Base-by-base conservation (phyloP, 2,329 filamentous ascomycete genomes). In the Trichoderma citrinoviride region DNA sequence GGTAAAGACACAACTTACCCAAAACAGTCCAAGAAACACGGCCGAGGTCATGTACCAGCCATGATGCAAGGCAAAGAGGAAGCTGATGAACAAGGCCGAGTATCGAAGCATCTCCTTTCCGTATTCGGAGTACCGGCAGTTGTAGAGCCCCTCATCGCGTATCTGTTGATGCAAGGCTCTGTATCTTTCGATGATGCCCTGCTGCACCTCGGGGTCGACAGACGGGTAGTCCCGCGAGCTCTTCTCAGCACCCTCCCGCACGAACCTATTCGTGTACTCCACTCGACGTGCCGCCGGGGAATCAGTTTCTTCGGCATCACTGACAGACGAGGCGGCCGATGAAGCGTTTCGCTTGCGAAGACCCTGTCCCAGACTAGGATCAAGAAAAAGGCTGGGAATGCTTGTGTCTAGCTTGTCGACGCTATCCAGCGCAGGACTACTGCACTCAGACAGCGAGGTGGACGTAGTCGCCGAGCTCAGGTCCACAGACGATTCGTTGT, bases 121-220 rank as follows among this genome's bases (percentile, higher is more conserved):
- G 72, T 98, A 98, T 3, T 90, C 87, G 41, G 78, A 82, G 76
- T 96, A 97, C 71, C 92, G 90, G 82, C 93, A 97, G 57, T 92
- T 74, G 76, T 92, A 98, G 1, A 98, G 83, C 0, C 90, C 90
- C 72, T 90, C 90, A 15, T 84, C 87, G 70, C 84, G 82, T 68
- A 99, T 87, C 25, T 86, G 85, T 69, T 90, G 78, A 71, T 93
- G 83, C 27, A 98, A 81, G 10, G 85, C 80, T n/a, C 92, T 89
- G 75, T 98, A 99, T 74, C 93, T 96, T 50, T 80, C 78, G 44
- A 92, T 84, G 66, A 99, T 92, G 55, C 82, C 81, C 64, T 87
- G 86, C 74, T 99, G 95, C 0, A 88, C 94, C 7, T 79, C 79
- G 3, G 80, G 74, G 72, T 97, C 92, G 17, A 95, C 79, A 1